Base-by-base conservation (phyloP, 495 filamentous ascomycete genomes). In the Neurospora discreta region DNA sequence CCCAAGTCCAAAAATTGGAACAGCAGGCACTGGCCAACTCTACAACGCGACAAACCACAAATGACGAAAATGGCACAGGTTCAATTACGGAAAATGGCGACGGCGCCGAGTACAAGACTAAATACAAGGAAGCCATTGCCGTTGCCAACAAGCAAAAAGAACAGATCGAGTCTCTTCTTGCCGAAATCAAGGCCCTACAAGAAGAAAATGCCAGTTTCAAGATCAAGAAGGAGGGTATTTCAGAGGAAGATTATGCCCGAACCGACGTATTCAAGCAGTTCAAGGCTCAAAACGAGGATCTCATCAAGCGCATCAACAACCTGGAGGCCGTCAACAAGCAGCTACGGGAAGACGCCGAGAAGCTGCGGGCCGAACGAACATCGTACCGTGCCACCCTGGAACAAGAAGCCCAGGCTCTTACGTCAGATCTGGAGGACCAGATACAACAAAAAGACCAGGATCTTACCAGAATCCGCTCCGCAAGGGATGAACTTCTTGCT, bases 211-310 rank as follows among this genome's bases (percentile, higher is more conserved):
- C 92, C 16, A 87, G 89, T 20, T 81, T 87, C 71, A 84, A 84
- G 74, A 78, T 78, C 16, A 81, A 83, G 71, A 78, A 83, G 58
- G 88, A 92, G 3, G 90, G 87, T 71, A 83, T 95, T 44, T 90
- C 91, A 1, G 95, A 99, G 76, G 95, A 99, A 70, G 95, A 99
- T 76, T 98, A 97, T 79, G 90, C 93, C 52, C 88, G 91, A 69
- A 97, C 93, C 42, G 92, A 98, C 75, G 85, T 97, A 11, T 98
- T 98, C 85, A 97, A 97, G 79, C 87, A 90, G 73, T 86, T 98
- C 72, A 96, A 93, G 81, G 88, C 87, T 38, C 93, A 97, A 75
- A 91, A 97, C 75, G 94, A 98, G 73, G 96, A 98, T 78, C 88
- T 96, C 20, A 92, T 97, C 70, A 93, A 91, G 76, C 89, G 93